Base-by-base conservation (phyloP, 768 basidiomycete species). In the Gloeopeniophorella convolvens region DNA sequence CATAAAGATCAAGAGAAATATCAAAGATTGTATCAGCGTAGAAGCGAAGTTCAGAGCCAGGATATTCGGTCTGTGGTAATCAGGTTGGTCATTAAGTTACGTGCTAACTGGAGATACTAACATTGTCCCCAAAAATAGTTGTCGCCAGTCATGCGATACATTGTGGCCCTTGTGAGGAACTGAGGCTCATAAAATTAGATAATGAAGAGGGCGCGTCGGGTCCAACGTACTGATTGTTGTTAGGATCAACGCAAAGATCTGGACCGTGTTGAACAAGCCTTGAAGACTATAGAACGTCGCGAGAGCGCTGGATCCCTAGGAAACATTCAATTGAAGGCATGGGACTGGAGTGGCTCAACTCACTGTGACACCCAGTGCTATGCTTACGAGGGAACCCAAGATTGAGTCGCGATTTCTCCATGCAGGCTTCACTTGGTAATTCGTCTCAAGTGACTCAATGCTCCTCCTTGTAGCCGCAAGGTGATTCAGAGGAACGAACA, bases 41-140 rank as follows among this genome's bases (percentile, higher is more conserved):
- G 81, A 72, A 0, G 78, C 80, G 50, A 90, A 81, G 61, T 89
- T 88, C 45, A 89, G 68, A 9, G 85, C 85, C 31, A 89, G 67
- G 16, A 87, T 60, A 53, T 87, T 86, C 3, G 87, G 87, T 52
- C 86, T 84, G 50, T 40, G 13, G 51, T 12, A 13, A 55, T 57
- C 48, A 56, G 50, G 42, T 31, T 8, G 39, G 20, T 39, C 23
- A 24, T 32, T 21, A 28, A 10, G 21, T 4, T 21, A 21, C 3
- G 4, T 24, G 11, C 31, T 8, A n/a, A 20, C n/a, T 1, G 43
- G 36, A 46, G 13, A 11, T 26, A 63, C 80, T 60, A 48, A 85
- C 83, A 86, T 83, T 24, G 75, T 85, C 15, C 81, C 82, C 12
- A 88, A 70, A 45, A 86, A 73, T 24, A 87, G 48, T 42, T 77